Evolutionary conservation across 2,329 filamentous ascomycete genomes (phyloP), one percentile per base, ranked within the genome.

Genomic region (Phoma sp.): DNA sequence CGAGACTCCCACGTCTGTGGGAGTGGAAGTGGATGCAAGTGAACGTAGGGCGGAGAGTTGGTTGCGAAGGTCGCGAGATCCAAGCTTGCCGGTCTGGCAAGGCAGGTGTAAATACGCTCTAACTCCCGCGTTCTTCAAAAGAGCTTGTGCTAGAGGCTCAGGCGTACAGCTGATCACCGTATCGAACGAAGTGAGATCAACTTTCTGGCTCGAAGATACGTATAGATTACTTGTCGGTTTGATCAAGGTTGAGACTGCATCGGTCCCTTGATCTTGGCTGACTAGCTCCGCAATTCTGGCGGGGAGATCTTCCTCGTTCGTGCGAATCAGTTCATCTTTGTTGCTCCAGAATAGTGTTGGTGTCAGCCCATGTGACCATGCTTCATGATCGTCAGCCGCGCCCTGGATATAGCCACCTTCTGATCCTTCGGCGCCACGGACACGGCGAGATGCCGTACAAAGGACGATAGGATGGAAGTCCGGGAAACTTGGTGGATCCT

Each of bases 341-440:
- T 96, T 80, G 2, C 74, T 75, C 95, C 95, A 99, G 76, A 96
- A 99, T 0, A 93, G 59, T 0, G 78, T 72, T 0, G 93, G 86
- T 0, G 90, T 95, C 14, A 98, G 82, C 0, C 91, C 92, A 21
- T 84, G 78, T 1, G 92, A 89, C 95, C 95, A 99, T 63, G 91
- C 91, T 79, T 99, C 95, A 11, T 90, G 91, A 72, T 99, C 95
- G 74, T 99, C 95, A 2, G 90, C 95, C 0, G 93, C 93, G 43
- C 95, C 95, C 76, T 98, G 95, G 54, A 99, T 89, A 69, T 99
- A 99, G 5, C 87, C 87, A 3, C 83, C 84, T 68, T 89, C 87
- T 23, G 85, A 85, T 62, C 84, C 80, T 71, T 93, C 91, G 3
- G 84, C 86, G 11, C 87, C 89, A 1, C 78, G 77, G 1, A 92